Percentiles rank a stretch among this genome's conserved stretches.
Evolutionary conservation across 768 basidiomycete species (phyloP).

Genomic region (Russula sp.): DNA sequence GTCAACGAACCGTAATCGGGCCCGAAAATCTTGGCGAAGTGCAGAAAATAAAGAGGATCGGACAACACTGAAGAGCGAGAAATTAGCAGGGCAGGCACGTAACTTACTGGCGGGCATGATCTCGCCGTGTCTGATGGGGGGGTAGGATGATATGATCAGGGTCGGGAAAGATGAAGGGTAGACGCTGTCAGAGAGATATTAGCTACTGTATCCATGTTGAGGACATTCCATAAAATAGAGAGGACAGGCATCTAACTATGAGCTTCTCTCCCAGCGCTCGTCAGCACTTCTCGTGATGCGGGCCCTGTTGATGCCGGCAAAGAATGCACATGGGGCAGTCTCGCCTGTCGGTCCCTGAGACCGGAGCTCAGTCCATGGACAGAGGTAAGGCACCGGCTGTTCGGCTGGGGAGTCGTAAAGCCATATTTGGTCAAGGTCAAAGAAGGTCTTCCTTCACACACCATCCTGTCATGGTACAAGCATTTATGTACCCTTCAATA

Average conservation of each 20-base stretch:
- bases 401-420: neutral
- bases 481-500: slow-evolving; percentile 8
- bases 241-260: neutral
- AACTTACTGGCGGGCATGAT: neutral
- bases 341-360: neutral
- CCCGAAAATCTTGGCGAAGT: neutral
- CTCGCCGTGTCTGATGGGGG: neutral
- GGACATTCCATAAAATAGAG: neutral
- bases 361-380: neutral
- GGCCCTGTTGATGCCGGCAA: neutral
- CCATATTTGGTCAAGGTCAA: neutral
- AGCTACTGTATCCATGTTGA: neutral
- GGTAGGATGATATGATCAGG: neutral
- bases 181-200: neutral
- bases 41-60: neutral
- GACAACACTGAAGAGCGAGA: neutral
- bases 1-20: neutral
- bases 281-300: neutral
- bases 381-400: neutral
- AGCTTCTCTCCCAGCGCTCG: too few species aligned
- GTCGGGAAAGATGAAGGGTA: neutral
- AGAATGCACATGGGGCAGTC: neutral
- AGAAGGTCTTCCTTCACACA: neutral
- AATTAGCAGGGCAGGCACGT: neutral
- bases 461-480: neutral